Conservation (phyloP, 1,139 yeast species). For the Geotrichum reessii region DNA sequence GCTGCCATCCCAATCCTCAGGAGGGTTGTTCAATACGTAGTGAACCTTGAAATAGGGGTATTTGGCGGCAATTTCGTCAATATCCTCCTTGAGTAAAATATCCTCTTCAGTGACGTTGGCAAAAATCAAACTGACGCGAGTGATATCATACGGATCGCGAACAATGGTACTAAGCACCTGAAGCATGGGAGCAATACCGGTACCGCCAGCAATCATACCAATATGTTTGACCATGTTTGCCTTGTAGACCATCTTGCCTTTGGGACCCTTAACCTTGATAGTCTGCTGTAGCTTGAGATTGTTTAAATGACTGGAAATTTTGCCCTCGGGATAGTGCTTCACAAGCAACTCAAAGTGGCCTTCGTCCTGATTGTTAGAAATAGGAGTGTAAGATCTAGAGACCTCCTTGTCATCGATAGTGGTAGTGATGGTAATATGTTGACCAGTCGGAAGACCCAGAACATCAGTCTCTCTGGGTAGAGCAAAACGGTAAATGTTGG, state of each 20-base stretch:
- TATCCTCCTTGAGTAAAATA: slow-evolving; percentile 67
- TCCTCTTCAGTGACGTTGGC: slow-evolving; percentile 73
- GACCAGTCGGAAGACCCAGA: slow-evolving; percentile 88
- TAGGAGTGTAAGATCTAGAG: slow-evolving; percentile 86
- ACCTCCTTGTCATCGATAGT: slow-evolving; percentile 76
- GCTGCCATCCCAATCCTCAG: slow-evolving; percentile 68
- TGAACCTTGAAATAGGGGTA: slow-evolving; percentile 64
- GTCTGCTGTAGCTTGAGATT: slow-evolving; percentile 59
- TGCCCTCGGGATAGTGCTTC: slow-evolving; percentile 82
- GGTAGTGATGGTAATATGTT: slow-evolving; percentile 53
- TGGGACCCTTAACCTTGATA: slow-evolving; percentile 79
- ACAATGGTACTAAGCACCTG: slow-evolving; percentile 78
- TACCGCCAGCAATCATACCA: slow-evolving; percentile 91
- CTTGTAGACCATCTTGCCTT: slow-evolving; percentile 75
- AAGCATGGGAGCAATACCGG: slow-evolving; percentile 89
- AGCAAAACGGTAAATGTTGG: slow-evolving; percentile 75
- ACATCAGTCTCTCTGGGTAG: slow-evolving; percentile 66
- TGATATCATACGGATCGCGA: slow-evolving; percentile 64
- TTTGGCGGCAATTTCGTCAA: slow-evolving; percentile 59
- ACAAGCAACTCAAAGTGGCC: slow-evolving; percentile 85
- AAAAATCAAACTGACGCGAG: slow-evolving; percentile 61
- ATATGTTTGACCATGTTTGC: slow-evolving; percentile 70
- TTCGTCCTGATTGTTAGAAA: slow-evolving; percentile 65
- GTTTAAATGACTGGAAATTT: slow-evolving; percentile 69
- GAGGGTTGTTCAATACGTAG: slow-evolving; percentile 74